Evolutionary conservation across 495 filamentous ascomycete genomes (phyloP), one percentile per base, ranked within the genome.

Genomic region (Aspergillus sparsus): DNA sequence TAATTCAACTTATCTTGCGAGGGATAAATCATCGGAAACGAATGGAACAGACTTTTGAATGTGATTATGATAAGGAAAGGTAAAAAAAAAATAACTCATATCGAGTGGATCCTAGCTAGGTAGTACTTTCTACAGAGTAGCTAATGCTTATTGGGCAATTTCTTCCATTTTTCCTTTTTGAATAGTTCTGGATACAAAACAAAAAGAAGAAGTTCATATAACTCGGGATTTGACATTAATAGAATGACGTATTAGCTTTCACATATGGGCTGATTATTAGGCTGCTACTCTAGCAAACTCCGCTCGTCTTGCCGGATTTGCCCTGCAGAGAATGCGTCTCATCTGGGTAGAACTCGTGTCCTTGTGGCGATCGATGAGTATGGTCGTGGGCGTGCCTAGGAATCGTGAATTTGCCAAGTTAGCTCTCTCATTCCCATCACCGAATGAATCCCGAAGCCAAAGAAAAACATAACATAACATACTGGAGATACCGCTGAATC

Each of bases 301-400:
- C 85, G 71, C 91, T 89, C 16, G 89, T 90, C 81, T 93, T 93
- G 16, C 89, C 89, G 52, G 82, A 83, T 79, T 89, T 90, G 2
- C 88, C 89, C 75, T 93, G 89, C 66, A 93, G 73, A 31, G 83
- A 87, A 71, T 93, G 90, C 66, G 84, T 83, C 75, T 93, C 89
- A 63, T 85, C 80, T 70, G 80, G 75, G 66, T 85, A 91, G 41
- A 83, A 73, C 21, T 79, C 71, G 60, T 88, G 87, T 47, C 78
- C 84, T 21, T 46, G 41, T 83, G 80, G 54, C 70, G 52, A 33
- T 53, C 81, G 45, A 41, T 53, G 27, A 15, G 42, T 58, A 27
- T 57, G 54, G 16, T 52, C 47, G 31, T 27, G 37, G 21, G 50
- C 9, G 32, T 59, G 50, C 27, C 46, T 58, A 16, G 7, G n/a